These are phyloP conservation scores for Cystofilobasidium bisporidii DNA, from an alignment of 768 basidiomycete genomes.

Conservation along the genomic window DNA sequence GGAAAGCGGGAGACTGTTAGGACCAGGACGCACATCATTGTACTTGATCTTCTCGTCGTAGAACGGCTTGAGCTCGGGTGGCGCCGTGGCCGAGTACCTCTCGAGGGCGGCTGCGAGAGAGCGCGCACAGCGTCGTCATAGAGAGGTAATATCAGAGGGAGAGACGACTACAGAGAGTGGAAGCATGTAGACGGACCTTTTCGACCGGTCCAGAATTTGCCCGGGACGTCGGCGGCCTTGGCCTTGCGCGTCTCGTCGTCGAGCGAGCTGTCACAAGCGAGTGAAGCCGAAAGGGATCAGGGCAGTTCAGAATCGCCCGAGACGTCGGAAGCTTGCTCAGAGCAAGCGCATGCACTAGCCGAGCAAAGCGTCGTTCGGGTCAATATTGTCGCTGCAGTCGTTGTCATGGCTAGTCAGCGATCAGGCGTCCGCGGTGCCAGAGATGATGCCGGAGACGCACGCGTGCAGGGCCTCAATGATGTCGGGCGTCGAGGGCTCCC, in stretches of 20 bases:
- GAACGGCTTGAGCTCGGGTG: constrained; percentile 17
- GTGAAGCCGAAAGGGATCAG: neutral
- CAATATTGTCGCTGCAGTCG: neutral
- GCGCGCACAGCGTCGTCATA: neutral
- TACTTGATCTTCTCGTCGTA: constrained; percentile 21
- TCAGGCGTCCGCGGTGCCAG: neutral
- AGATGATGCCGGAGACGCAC: neutral
- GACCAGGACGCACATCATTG: constrained; percentile 17
- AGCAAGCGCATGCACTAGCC: neutral
- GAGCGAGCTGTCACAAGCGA: neutral
- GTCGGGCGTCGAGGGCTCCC: constrained; percentile 8
- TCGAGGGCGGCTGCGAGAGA: constrained; percentile 11
- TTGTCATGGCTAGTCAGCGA: neutral
- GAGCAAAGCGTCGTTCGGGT: constrained; percentile 13
- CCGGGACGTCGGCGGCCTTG: constrained; percentile 17
- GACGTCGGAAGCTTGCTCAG: neutral
- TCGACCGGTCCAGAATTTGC: constrained; percentile 17
- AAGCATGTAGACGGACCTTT: constrained; percentile 6
- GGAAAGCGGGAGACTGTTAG: neutral
- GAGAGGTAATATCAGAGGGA: neutral
- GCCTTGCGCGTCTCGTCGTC: constrained; percentile 15
- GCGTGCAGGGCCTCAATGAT: constrained; percentile 20
- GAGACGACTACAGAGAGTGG: no score
- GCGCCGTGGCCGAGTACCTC: constrained; percentile 13
- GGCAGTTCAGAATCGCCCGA: neutral